Evolutionary conservation across 1,284 basidiomycete species (phyloP), one percentile per base, ranked within the genome.

Genomic region (Tilletia horrida): DNA sequence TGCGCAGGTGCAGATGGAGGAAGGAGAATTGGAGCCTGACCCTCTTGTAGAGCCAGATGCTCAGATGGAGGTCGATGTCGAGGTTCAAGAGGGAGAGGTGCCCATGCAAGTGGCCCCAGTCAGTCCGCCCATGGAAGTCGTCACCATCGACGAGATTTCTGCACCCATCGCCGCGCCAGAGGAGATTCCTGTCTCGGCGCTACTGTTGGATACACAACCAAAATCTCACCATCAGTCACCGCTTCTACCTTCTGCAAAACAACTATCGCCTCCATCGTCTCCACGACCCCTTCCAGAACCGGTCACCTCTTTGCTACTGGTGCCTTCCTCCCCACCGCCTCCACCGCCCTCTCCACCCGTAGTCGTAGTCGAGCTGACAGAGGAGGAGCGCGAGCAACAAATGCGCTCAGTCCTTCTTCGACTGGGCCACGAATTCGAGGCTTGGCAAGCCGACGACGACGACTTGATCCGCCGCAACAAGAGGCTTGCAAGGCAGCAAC

Each of bases 321-420:
- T 14, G 8, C 50, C 50, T 8, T 52, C 50, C 4, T 52, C 50
- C n/a, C 21, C 23, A 4, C 21, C 50, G 21, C 50, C 47, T 48
- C 52, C 27, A 27, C 29, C 55, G 9, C 55, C 55, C 11, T 40
- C 35, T 6, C 35, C 35, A 6, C 35, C 35, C 6, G 35, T 40
- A 11, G 31, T 59, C 29, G 55, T 59, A 13, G 16, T 59, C 55
- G 55, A 59, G 29, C 16, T 59, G 29, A 59, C 55, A 16, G 55
- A 59, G 55, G 55, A 59, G n/a, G 55, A 59, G 31, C 55, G 55
- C 55, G 55, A 59, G n/a, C 55, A 35, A 29, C 55, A 29, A 3
- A 59, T 59, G 55, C 55, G 55, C 29, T 59, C 55, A 16, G 23
- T 29, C 0, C 13, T 59, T 14, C 25, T 59, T 16, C 27, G 31